A percentile compares a stretch with the other conserved stretches of the same genome.
These are phyloP conservation scores for Trichoderma sp. DNA, from an alignment of 2,329 filamentous ascomycete species.

Conservation along the genomic window DNA sequence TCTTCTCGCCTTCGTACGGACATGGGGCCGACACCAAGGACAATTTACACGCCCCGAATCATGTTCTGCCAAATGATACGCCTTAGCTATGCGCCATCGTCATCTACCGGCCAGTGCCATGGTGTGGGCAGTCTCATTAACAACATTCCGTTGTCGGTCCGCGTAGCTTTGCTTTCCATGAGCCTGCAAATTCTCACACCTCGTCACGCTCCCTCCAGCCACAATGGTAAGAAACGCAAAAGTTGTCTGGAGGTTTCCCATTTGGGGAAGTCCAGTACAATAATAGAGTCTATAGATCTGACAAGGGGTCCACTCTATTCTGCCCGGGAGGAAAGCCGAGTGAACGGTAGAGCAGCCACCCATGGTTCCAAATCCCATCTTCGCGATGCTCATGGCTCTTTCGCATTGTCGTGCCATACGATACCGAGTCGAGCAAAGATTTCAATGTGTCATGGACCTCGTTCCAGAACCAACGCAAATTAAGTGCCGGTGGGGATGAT, in stretches of 20 bases:
- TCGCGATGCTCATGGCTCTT: background rate
- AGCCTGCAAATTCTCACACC: conserved; percentile 11
- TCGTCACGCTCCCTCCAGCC: conserved; percentile 14
- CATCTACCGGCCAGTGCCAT: conserved; percentile 3
- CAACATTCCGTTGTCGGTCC: conserved; percentile 24
- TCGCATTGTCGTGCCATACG: background rate
- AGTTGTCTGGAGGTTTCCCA: conserved; percentile 32
- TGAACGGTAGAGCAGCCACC: background rate
- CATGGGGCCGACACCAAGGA: conserved; percentile 6
- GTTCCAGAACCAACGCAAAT: conserved; percentile 24
- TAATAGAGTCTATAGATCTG: conserved; percentile 18
- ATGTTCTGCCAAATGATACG: conserved; percentile 10
- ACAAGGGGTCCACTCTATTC: conserved; percentile 15
- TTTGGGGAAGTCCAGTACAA: conserved; percentile 26
- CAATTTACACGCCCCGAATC: conserved; percentile 13
- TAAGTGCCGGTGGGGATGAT: conserved; percentile 16
- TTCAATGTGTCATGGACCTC: conserved; percentile 30
- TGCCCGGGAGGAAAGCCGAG: conserved; percentile 12
- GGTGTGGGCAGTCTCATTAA: conserved; percentile 20
- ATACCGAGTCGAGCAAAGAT: conserved; percentile 15
- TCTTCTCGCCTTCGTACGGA: conserved; percentile 7
- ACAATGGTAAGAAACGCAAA: conserved; percentile 32
- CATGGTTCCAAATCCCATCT: background rate
- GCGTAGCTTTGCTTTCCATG: background rate
- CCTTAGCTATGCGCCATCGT: conserved; percentile 22